These are phyloP conservation scores for Aspergillus homomorphus DNA, from an alignment of 495 filamentous ascomycete genomes.

Conservation along the genomic window DNA sequence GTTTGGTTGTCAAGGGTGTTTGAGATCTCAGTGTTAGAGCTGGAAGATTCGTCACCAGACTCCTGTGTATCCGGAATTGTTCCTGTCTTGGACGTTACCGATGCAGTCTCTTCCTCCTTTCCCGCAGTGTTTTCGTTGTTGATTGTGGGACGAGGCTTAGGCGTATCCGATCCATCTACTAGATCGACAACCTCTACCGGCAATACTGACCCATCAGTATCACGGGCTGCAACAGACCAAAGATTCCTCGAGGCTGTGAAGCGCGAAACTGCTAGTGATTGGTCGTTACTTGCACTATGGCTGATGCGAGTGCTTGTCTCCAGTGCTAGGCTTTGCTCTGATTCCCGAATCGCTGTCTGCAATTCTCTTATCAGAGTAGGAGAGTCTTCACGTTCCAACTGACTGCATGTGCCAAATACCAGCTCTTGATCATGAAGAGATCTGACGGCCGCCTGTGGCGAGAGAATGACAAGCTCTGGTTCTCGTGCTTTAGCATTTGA, in stretches of 20 bases:
- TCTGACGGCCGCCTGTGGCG: slow-evolving; percentile 67
- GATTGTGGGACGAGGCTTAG: neutral
- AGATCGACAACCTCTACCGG: slow-evolving; percentile 57
- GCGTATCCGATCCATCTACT: slow-evolving; percentile 40
- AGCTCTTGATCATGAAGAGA: slow-evolving; percentile 73
- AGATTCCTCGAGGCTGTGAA: slow-evolving; percentile 42
- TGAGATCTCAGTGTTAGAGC: neutral
- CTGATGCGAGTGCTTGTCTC: neutral
- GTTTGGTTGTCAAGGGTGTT: neutral
- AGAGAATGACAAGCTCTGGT: slow-evolving; percentile 55
- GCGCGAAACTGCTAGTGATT: slow-evolving; percentile 19
- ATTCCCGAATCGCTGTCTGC: slow-evolving; percentile 66
- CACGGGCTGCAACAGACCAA: slow-evolving; percentile 69
- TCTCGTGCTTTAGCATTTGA: slow-evolving; percentile 33
- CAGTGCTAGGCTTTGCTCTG: slow-evolving; percentile 33
- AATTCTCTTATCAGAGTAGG: slow-evolving; percentile 64
- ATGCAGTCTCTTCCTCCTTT: slow-evolving; percentile 7
- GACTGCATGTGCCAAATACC: slow-evolving; percentile 90
- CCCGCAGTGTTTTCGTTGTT: neutral
- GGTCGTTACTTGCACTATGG: neutral
- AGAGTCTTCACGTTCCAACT: slow-evolving; percentile 74
- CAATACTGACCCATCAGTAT: slow-evolving; percentile 57
- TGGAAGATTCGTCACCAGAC: neutral
- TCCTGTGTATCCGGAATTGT: neutral
- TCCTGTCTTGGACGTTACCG: neutral